phyloP scores from a whole-genome alignment of 345 rosid species.

The Turritis glabra region DNA sequence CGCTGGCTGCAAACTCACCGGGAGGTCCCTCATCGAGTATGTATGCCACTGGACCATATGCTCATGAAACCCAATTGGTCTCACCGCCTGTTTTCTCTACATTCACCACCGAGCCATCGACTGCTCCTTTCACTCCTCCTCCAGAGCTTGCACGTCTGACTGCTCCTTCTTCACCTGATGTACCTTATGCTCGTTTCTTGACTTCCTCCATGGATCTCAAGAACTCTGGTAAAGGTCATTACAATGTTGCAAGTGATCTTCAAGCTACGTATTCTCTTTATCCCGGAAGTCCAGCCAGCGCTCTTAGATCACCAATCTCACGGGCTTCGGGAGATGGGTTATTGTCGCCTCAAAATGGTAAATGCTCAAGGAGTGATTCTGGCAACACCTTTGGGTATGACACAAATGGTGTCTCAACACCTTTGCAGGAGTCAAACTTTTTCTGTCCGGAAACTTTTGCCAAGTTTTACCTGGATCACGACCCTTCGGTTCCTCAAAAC shows the following conservation, averaged over 20 bases:
- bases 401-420: conserved; percentile 51
- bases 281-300: conserved; percentile 89
- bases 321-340: conserved; percentile 62
- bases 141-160: conserved; percentile 95
- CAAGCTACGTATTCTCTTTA: conserved; percentile 73
- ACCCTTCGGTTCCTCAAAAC: conserved; percentile 79
- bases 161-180: conserved; percentile 97
- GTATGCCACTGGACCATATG: conserved; percentile 96
- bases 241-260: conserved; percentile 63
- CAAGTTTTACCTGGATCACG: conserved; percentile 76
- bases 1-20: conserved; percentile 79
- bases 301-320: conserved; percentile 74
- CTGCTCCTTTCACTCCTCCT: conserved; percentile 98
- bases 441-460: conserved; percentile 99
- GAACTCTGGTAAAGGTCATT: conserved; percentile 55
- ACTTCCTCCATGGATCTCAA: conserved; percentile 66
- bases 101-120: conserved; percentile 93
- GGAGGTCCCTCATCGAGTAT: conserved; percentile 88
- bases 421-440: conserved; percentile 83
- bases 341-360: conserved; percentile 69
- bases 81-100: conserved; percentile 98
- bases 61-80: conserved; percentile 90
- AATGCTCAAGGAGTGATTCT: conserved; percentile 64
- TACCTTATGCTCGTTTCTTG: conserved; percentile 92
- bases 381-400: conserved; percentile 61